These are phyloP conservation scores for Ramaria sp. DNA, from an alignment of 768 basidiomycete genomes.

Conservation along the genomic window DNA sequence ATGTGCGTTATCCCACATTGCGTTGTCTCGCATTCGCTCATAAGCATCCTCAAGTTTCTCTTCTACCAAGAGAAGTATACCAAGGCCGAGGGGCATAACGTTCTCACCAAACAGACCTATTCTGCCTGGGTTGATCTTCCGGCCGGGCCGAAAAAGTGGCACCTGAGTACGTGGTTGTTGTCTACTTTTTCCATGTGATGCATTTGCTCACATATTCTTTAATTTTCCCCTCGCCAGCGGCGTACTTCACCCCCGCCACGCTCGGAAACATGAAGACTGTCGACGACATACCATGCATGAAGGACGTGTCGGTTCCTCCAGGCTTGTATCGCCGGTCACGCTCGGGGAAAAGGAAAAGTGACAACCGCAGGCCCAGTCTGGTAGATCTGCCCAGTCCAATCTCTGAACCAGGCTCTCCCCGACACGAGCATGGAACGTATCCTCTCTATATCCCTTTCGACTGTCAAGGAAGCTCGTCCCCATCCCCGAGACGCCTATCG, in stretches of 20 bases:
- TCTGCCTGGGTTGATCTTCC: conserved; percentile 65
- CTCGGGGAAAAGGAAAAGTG: conserved; percentile 38
- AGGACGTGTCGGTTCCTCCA: conserved; percentile 57
- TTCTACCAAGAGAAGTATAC: conserved; percentile 76
- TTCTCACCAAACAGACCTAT: conserved; percentile 75
- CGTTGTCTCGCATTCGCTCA: conserved; percentile 7
- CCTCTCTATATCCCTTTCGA: conserved; percentile 5
- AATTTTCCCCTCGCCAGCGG: conserved; percentile 34
- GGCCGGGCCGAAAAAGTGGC: conserved; percentile 67
- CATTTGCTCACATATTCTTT: not conserved
- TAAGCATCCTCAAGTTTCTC: conserved; percentile 33
- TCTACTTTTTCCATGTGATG: not conserved
- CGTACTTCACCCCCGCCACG: conserved; percentile 74
- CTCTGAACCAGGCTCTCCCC: conserved; percentile 1
- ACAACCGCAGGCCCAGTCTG: not conserved
- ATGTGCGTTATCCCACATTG: conserved; percentile 19
- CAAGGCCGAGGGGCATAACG: conserved; percentile 50
- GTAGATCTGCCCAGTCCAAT: conserved; percentile 6
- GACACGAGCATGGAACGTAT: not conserved
- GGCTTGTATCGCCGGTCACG: conserved; percentile 75
- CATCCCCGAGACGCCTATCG: not conserved
- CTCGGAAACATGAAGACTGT: conserved; percentile 62
- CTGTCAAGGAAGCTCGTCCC: not conserved
- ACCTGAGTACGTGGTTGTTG: conserved; percentile 48
- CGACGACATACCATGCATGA: conserved; percentile 56